A percentile compares a stretch with the other conserved stretches of the same genome.
Conservation (phyloP, 345 rosid species). For the Populus deltoides region DNA sequence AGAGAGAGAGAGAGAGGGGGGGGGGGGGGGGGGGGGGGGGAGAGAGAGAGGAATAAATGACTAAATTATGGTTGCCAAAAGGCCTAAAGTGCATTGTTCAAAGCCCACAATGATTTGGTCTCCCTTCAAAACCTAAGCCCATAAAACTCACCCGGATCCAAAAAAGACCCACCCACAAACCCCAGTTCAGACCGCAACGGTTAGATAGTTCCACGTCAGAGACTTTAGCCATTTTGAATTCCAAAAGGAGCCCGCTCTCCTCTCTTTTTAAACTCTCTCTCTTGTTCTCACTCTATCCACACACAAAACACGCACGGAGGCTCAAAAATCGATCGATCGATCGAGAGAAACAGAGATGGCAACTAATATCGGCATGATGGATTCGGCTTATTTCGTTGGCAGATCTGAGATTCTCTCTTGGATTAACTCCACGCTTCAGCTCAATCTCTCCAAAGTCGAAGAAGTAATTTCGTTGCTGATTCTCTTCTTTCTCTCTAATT, state of each 20-base stretch:
- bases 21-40: no score
- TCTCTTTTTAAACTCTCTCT: slow-evolving; percentile 25
- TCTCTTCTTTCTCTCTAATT: neutral
- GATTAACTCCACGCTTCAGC: slow-evolving; percentile 89
- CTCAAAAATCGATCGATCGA: neutral
- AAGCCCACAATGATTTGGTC: neutral
- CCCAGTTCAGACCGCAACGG: slow-evolving; percentile 4
- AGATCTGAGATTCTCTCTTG: slow-evolving; percentile 95
- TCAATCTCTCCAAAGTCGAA: slow-evolving; percentile 93
- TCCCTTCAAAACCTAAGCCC: neutral
- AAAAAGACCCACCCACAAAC: neutral
- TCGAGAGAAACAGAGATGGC: slow-evolving; percentile 39
- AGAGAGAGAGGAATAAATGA: no score
- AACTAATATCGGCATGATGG: slow-evolving; percentile 93
- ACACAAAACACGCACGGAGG: neutral
- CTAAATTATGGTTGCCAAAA: no score
- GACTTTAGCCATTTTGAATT: slow-evolving; percentile 12
- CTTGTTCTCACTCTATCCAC: neutral
- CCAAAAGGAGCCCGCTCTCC: slow-evolving; percentile 42
- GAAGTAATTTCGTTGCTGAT: slow-evolving; percentile 44
- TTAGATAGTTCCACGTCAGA: neutral
- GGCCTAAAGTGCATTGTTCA: neutral
- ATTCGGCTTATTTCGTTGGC: slow-evolving; percentile 82
- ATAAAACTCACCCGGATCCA: no score
- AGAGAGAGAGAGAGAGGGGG: no score